Base-by-base conservation (phyloP, 148 eudicot species). In the Suaeda aralocaspica region DNA sequence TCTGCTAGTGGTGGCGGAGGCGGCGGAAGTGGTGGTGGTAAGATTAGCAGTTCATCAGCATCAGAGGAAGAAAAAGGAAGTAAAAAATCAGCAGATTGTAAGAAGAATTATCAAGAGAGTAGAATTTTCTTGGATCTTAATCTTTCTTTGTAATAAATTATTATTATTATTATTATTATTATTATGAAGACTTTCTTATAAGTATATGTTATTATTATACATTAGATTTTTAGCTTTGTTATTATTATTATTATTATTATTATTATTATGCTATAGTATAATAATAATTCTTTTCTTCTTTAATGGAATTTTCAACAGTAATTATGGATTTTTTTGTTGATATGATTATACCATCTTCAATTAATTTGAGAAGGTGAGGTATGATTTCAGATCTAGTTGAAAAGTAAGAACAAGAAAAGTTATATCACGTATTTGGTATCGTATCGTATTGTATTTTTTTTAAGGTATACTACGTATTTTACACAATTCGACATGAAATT, bases 101-200 rank as follows among this genome's bases (percentile, higher is more conserved):
- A 39, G 13, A 50, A n/a, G 39, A 39, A 63, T 72, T 31, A 21
- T 45, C 46, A 67, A 48, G 59, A 53, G 56, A 66, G 50, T 64
- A 70, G 53, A 25, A 30, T 72, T 64, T 26, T 36, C 7, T 70
- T 81, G 62, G 79, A 81, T 72, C 84, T 81, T 30, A 81, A 81
- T 28, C 81, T 81, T 66, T 73, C 76, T 50, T 60, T 81, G 76
- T 81, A 67, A 74, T 70, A 10, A n/a, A n/a, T n/a, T n/a, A n/a
- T n/a, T n/a, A n/a, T n/a, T n/a, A n/a, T n/a, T n/a, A n/a, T n/a
- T n/a, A n/a, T n/a, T n/a, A n/a, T n/a, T n/a, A n/a, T n/a, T n/a
- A n/a, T n/a, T n/a, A 21, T 41, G 14, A 15, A 29, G 61, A 33
- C 33, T 63, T 63, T 41, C 19, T 41, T 41, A 34, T 2, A 39